Conservation (phyloP, 805 yeast genomes). For the Metschnikowia noctiluminum region DNA sequence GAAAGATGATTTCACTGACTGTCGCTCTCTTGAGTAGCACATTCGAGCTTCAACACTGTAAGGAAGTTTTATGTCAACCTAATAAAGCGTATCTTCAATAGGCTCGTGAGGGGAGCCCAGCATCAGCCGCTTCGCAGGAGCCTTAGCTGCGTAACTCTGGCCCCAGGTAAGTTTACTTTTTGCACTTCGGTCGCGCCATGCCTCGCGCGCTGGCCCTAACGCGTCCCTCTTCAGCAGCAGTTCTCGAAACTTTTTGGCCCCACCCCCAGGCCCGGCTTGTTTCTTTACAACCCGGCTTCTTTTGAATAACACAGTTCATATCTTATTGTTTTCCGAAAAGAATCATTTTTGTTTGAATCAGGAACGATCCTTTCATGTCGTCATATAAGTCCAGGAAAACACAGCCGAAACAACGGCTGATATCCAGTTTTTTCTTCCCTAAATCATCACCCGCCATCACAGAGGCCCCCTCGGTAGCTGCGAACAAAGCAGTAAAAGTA, state of each 20-base stretch:
- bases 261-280: not conserved
- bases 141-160: not conserved
- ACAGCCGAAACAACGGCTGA: slow-evolving; percentile 22
- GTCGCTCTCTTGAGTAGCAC: no score
- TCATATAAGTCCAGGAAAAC: slow-evolving; percentile 14
- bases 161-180: not conserved
- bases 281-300: not conserved
- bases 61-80: no score
- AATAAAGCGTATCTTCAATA: no score
- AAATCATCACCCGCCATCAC: slow-evolving; percentile 4
- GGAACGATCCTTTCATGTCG: slow-evolving; percentile 3
- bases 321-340: no score
- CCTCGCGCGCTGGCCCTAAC: slow-evolving; percentile 1
- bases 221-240: not conserved
- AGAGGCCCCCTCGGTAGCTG: slow-evolving; percentile 2
- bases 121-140: not conserved
- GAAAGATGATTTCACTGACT: no score
- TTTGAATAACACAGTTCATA: not conserved
- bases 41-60: no score
- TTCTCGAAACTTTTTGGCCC: slow-evolving; percentile 1
- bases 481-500: slow-evolving; percentile 1
- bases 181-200: not conserved
- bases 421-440: slow-evolving; percentile 27
- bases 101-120: not conserved
- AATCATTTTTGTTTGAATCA: not conserved